Conservation (phyloP, 305 asterid species). For the Withania somnifera region DNA sequence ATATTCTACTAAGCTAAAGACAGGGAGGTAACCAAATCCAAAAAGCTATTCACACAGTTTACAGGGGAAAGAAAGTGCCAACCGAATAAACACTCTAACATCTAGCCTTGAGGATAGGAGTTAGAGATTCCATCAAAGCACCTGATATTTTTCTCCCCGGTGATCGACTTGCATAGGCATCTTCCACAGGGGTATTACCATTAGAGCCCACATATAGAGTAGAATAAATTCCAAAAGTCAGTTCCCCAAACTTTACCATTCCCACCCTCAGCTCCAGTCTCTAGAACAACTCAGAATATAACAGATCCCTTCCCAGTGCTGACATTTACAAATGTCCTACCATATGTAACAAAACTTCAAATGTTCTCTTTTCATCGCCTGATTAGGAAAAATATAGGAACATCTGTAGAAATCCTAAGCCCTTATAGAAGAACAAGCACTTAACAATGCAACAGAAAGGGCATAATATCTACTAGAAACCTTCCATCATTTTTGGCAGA, state of each 20-base stretch:
- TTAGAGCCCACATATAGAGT: too few species aligned
- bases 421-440: conserved; percentile 21
- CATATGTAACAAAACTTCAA: conserved; percentile 30
- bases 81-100: too few species aligned
- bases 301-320: conserved; percentile 18
- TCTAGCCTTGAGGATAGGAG: too few species aligned
- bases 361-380: conserved; percentile 26
- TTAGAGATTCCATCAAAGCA: too few species aligned
- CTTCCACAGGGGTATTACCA: too few species aligned
- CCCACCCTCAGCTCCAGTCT: conserved; percentile 14
- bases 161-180: too few species aligned
- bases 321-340: conserved; percentile 22
- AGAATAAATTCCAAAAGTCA: too few species aligned
- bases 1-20: too few species aligned
- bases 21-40: too few species aligned
- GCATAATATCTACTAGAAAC: conserved; percentile 24
- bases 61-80: too few species aligned
- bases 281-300: conserved; percentile 18
- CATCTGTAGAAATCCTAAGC: conserved; percentile 18
- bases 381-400: conserved; percentile 16
- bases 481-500: conserved; percentile 29
- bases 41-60: too few species aligned
- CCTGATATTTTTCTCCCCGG: too few species aligned
- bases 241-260: conserved; percentile 13
- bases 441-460: conserved; percentile 24